A percentile compares a stretch with the other conserved stretches of the same genome.
These are phyloP conservation scores for Schizosaccharomyces pombe DNA, from an alignment of 805 yeast species.

Conservation along the genomic window DNA sequence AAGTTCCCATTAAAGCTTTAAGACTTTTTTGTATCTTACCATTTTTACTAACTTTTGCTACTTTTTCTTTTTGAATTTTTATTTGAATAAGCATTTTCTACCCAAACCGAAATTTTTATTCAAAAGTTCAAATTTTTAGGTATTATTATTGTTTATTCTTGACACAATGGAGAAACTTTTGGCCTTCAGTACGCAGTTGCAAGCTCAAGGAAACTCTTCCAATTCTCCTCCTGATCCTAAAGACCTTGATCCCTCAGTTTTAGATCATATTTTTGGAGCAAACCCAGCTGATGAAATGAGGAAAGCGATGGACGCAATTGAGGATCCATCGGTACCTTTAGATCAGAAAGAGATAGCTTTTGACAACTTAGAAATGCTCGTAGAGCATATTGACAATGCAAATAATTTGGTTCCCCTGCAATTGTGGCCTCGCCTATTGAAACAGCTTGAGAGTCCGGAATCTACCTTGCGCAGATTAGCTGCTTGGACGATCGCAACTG, in stretches of 20 bases:
- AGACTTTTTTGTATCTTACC: too few relatives aligned
- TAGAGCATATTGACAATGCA: conserved; percentile 85
- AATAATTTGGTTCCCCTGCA: conserved; percentile 66
- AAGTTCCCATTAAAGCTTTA: too few relatives aligned
- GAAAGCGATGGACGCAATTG: conserved; percentile 40
- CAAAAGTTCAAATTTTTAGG: too few relatives aligned
- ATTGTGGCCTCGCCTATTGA: conserved; percentile 55
- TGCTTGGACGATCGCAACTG: conserved; percentile 62
- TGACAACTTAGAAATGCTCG: conserved; percentile 79
- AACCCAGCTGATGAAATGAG: conserved; percentile 83
- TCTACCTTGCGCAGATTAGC: conserved; percentile 31
- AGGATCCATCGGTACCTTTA: conserved; percentile 31
- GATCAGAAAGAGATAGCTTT: conserved; percentile 53
- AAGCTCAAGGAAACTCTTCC: neutral
- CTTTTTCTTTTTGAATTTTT: too few relatives aligned
- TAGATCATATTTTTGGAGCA: conserved; percentile 54
- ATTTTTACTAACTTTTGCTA: too few relatives aligned
- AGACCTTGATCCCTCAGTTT: conserved; percentile 37
- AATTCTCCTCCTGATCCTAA: neutral
- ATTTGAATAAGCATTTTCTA: too few relatives aligned
- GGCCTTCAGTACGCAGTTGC: neutral
- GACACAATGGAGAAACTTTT: conserved; percentile 1
- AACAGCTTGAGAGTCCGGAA: conserved; percentile 24
- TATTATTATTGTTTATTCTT: too few relatives aligned
- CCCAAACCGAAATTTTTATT: too few relatives aligned